Percentiles rank a stretch among this genome's conserved stretches.
Conservation (phyloP, 768 basidiomycete genomes). For the Mrakia hoshinonis region DNA sequence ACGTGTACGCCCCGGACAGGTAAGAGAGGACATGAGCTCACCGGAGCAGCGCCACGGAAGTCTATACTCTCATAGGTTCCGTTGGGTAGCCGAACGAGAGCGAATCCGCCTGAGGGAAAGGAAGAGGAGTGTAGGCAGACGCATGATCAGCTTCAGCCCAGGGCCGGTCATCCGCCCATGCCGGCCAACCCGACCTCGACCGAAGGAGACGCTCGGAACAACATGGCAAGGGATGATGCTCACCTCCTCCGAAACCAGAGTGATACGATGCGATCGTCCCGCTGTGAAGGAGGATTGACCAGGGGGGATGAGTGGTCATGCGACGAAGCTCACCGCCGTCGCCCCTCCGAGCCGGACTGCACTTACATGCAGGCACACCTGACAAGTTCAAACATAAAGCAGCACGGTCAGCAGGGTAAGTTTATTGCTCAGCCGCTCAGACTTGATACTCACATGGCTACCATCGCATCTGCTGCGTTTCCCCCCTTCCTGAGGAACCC, state of each 20-base stretch:
- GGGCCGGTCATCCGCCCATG: neutral
- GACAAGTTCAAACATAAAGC: neutral
- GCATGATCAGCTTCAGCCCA: neutral
- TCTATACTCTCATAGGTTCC: constrained; percentile 24
- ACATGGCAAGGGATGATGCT: neutral
- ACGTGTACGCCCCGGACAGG: neutral
- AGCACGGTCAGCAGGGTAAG: neutral
- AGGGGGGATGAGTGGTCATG: no score
- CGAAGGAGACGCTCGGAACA: no score
- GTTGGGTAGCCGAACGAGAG: constrained; percentile 22
- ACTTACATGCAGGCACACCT: constrained; percentile 11
- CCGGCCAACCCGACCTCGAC: neutral
- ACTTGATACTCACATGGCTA: constrained; percentile 12
- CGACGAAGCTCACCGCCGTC: neutral
- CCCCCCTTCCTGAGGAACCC: constrained; percentile 17
- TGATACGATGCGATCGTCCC: constrained; percentile 25
- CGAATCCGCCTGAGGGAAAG: constrained; percentile 23
- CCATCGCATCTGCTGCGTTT: constrained; percentile 25
- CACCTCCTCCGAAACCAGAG: constrained; percentile 24
- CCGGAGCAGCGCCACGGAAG: constrained; percentile 27
- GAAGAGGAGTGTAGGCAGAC: neutral
- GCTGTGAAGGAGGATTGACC: neutral
- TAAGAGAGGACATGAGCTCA: neutral
- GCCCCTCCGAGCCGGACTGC: no score
- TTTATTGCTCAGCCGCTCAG: neutral